These are phyloP conservation scores for Claviceps paspali DNA, from an alignment of 2,329 filamentous ascomycete genomes.

Conservation along the genomic window DNA sequence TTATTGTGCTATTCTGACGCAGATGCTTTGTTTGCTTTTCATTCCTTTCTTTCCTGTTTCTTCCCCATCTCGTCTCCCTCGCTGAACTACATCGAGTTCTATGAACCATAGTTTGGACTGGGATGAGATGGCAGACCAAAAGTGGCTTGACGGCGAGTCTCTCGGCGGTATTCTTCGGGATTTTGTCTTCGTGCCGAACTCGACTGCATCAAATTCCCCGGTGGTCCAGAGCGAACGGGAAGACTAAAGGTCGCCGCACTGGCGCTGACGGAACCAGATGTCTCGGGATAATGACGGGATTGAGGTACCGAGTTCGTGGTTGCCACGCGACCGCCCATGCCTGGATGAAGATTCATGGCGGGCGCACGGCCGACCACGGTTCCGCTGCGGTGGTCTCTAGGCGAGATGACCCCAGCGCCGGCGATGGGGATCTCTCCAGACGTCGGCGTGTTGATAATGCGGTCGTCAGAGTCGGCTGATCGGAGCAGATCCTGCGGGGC, in stretches of 20 bases:
- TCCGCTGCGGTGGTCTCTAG: slow-evolving; percentile 35
- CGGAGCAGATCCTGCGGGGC: slow-evolving; percentile 63
- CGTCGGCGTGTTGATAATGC: slow-evolving; percentile 44
- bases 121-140: slow-evolving; percentile 33
- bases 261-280: slow-evolving; percentile 24
- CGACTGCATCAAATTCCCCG: slow-evolving; percentile 42
- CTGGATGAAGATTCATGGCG: slow-evolving; percentile 31
- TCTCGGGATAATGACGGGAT: slow-evolving; percentile 23
- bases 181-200: slow-evolving; percentile 44
- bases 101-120: slow-evolving; percentile 21
- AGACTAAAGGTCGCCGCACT: slow-evolving; percentile 41
- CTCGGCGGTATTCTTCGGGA: slow-evolving; percentile 35
- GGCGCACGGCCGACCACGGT: slow-evolving; percentile 28
- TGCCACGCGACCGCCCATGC: slow-evolving; percentile 35
- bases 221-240: slow-evolving; percentile 48
- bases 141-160: slow-evolving; percentile 36
- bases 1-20: background rate
- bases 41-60: background rate
- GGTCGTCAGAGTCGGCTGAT: slow-evolving; percentile 39
- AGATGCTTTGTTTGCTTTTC: background rate
- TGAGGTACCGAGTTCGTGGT: slow-evolving; percentile 40
- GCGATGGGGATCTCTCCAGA: slow-evolving; percentile 58
- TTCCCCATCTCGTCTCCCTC: background rate
- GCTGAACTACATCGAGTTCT: slow-evolving; percentile 2
- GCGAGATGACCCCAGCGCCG: slow-evolving; percentile 38